Conservation (phyloP, 2,329 filamentous ascomycete genomes). For the Paraphaeosphaeria sporulosa region DNA sequence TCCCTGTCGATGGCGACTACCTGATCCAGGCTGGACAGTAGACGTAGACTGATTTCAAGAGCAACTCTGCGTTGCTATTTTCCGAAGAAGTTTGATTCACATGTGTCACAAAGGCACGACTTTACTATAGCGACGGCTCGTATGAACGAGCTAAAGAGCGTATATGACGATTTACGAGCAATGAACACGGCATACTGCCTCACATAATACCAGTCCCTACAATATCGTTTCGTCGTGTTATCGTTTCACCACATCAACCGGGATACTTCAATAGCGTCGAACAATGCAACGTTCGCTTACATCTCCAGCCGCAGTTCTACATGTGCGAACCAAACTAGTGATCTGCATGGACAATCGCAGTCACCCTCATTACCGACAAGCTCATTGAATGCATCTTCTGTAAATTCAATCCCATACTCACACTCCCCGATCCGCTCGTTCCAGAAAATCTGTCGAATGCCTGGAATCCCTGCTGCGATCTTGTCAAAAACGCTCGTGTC, state of each 20-base stretch:
- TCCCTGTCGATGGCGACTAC: conserved; percentile 64
- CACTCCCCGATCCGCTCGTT: not conserved
- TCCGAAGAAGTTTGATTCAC: not conserved
- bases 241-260: not conserved
- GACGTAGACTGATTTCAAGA: not conserved
- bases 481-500: not conserved
- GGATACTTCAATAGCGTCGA: not conserved
- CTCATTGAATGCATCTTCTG: not conserved
- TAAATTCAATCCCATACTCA: not conserved
- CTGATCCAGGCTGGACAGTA: conserved; percentile 45
- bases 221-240: not conserved
- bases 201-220: not conserved
- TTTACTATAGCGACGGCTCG: not conserved
- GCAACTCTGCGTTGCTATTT: not conserved
- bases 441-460: not conserved
- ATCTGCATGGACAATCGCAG: not conserved
- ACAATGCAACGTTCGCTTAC: not conserved
- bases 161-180: not conserved
- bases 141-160: not conserved
- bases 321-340: not conserved
- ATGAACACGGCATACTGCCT: not conserved
- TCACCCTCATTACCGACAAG: not conserved
- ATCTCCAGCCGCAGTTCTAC: not conserved
- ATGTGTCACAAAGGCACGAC: not conserved
- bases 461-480: not conserved